Evolutionary conservation across 2,329 filamentous ascomycete species (phyloP), one percentile per base, ranked within the genome.

Genomic region (Botryotinia globosa): DNA sequence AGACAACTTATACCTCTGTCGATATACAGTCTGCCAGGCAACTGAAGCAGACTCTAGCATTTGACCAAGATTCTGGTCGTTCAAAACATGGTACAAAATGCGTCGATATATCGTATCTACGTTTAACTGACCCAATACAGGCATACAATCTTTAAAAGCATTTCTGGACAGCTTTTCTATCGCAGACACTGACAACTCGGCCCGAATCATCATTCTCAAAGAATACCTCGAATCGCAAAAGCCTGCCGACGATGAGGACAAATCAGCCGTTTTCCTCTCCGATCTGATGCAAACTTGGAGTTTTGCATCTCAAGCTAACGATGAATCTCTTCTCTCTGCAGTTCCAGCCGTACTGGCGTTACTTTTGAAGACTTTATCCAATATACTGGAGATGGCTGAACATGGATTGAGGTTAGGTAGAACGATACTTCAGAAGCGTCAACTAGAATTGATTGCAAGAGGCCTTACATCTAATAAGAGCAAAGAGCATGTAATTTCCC

Each of bases 221-320:
- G 89, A 92, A 76, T 96, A 91, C 80, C 87, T 96, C 66, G 85
- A 89, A 63, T 82, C 84, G 12, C 83, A 86, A 71, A 86, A 85
- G 76, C 86, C 87, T 2, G 81, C 82, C 76, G 82, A 84, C 69
- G 79, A 81, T 72, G 85, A 83, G 58, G 88, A 89, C 54, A 87
- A 88, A 69, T 85, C 88, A 70, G 84, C 87, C 10, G 85, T 90
- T 37, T 93, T 91, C 77, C 87, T 98, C 44, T 84, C 87, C 3
- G 93, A 97, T 78, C 84, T 98, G 56, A 92, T 97, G 83, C 92
- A 97, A 78, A 94, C 90, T 73, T 98, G 95, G 95, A 90, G 89
- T 65, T 94, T 92, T 83, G 94, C 92, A 6, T 89, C 90, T 44
- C 90, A 93, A 80, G 89, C 89, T 76, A 93, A 93, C 80, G 92